Evolutionary conservation across 306 rosid species (phyloP).

Genomic region (Gillenia trifoliata): DNA sequence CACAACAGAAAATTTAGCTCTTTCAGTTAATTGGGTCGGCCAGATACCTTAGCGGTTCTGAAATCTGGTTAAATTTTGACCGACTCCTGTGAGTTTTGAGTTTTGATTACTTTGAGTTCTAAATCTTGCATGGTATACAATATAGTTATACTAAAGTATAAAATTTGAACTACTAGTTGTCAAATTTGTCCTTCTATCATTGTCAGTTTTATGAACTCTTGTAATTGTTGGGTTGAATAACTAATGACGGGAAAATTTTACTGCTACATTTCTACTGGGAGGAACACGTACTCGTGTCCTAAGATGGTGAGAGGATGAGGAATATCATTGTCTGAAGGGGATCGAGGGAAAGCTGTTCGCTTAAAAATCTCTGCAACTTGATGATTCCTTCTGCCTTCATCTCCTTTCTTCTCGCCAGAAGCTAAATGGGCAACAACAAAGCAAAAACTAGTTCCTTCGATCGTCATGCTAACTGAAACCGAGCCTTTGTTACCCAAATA

Average conservation of each 20-base stretch:
- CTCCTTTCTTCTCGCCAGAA: slow-evolving; percentile 87
- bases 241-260: neutral
- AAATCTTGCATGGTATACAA: neutral
- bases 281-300: slow-evolving; percentile 82
- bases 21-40: neutral
- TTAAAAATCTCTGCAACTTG: slow-evolving; percentile 77
- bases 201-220: neutral
- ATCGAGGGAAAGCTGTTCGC: slow-evolving; percentile 55
- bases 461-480: slow-evolving; percentile 75
- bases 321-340: slow-evolving; percentile 28
- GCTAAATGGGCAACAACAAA: slow-evolving; percentile 82
- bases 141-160: neutral
- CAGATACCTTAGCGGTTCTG: neutral
- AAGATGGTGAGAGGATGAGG: slow-evolving; percentile 67
- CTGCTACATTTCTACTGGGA: slow-evolving; percentile 1
- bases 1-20: slow-evolving; percentile 15
- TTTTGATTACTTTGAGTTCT: neutral
- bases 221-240: neutral
- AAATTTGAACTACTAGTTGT: neutral
- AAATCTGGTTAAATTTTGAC: neutral
- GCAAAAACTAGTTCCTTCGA: slow-evolving; percentile 95
- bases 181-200: neutral
- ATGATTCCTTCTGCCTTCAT: slow-evolving; percentile 68
- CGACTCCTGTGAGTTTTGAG: neutral
- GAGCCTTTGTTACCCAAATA: slow-evolving; percentile 90